Conservation (phyloP, 2,329 filamentous ascomycete species). For the Macrophomina phaseolina region DNA sequence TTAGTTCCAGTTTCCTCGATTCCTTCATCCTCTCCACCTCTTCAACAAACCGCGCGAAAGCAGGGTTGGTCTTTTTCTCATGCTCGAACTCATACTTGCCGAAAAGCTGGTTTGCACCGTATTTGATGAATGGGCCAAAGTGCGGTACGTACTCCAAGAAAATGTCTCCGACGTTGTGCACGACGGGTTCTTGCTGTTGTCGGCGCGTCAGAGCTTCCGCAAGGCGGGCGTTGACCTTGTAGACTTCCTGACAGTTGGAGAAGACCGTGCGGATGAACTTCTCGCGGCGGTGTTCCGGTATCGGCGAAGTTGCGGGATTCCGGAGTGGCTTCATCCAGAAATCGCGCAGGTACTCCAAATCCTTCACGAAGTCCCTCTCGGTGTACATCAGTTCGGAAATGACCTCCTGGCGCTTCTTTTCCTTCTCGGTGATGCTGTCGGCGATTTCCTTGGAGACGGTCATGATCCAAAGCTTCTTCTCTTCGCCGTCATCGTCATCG, state of each 20-base stretch:
- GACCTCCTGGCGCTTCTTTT: slow-evolving; percentile 97
- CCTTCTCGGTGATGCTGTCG: slow-evolving; percentile 84
- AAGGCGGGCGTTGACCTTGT: slow-evolving; percentile 86
- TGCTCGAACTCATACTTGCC: slow-evolving; percentile 98
- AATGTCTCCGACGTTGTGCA: slow-evolving; percentile 88
- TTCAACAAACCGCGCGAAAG: slow-evolving; percentile 90
- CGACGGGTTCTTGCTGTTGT: slow-evolving; percentile 89
- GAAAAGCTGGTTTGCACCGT: slow-evolving; percentile 93
- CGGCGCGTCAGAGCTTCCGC: slow-evolving; percentile 86
- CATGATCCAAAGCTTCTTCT: slow-evolving; percentile 99
- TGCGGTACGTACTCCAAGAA: slow-evolving; percentile 90
- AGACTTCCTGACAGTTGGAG: slow-evolving; percentile 93
- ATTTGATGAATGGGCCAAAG: slow-evolving; percentile 95
- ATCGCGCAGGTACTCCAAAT: slow-evolving; percentile 94
- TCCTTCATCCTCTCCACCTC: slow-evolving; percentile 96
- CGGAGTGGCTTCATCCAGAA: slow-evolving; percentile 97
- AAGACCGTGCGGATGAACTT: slow-evolving; percentile 94
- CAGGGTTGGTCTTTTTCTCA: slow-evolving; percentile 83
- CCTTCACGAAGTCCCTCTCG: slow-evolving; percentile 97
- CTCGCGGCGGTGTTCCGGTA: slow-evolving; percentile 85
- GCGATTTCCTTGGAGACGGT: slow-evolving; percentile 95
- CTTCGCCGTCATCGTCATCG: slow-evolving; percentile 87
- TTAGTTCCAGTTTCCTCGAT: slow-evolving; percentile 93
- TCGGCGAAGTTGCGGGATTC: slow-evolving; percentile 72
- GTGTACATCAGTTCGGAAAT: slow-evolving; percentile 99